These are phyloP conservation scores for Aphanomyces cochlioides DNA, from an alignment of 352 stramenopile species.

Conservation along the genomic window DNA sequence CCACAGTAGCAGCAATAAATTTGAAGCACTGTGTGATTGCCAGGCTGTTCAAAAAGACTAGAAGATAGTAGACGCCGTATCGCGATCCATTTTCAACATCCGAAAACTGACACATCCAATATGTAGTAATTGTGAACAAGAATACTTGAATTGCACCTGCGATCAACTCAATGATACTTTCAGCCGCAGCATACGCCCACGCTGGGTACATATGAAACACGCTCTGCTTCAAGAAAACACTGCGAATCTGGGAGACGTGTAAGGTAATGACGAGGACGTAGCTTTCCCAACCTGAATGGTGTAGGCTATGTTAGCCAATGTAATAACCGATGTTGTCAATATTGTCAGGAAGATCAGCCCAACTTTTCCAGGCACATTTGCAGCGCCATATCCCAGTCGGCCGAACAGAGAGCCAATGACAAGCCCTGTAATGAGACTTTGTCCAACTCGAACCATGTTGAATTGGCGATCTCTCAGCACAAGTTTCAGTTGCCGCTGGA, in stretches of 20 bases:
- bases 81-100: neutral
- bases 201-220: slow-evolving; percentile 24
- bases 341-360: slow-evolving; percentile 28
- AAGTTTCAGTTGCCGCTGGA: slow-evolving; percentile 42
- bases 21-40: slow-evolving; percentile 22
- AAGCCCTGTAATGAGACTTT: slow-evolving; percentile 46
- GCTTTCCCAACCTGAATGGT: slow-evolving; percentile 21
- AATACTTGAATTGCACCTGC: slow-evolving; percentile 11
- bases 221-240: slow-evolving; percentile 26
- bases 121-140: slow-evolving; percentile 26
- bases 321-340: slow-evolving; percentile 24
- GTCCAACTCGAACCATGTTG: slow-evolving; percentile 46
- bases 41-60: slow-evolving; percentile 23
- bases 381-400: slow-evolving; percentile 17
- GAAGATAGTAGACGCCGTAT: slow-evolving; percentile 25
- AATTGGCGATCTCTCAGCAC: slow-evolving; percentile 52
- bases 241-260: neutral
- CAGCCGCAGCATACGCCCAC: slow-evolving; percentile 16
- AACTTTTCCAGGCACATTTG: slow-evolving; percentile 30
- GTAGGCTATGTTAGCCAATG: slow-evolving; percentile 29
- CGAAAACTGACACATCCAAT: slow-evolving; percentile 29
- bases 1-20: neutral
- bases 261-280: neutral
- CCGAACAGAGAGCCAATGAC: slow-evolving; percentile 44
- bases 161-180: slow-evolving; percentile 18